These are phyloP conservation scores for Thermoascus crustaceus DNA, from an alignment of 2,329 filamentous ascomycete genomes.

Conservation along the genomic window DNA sequence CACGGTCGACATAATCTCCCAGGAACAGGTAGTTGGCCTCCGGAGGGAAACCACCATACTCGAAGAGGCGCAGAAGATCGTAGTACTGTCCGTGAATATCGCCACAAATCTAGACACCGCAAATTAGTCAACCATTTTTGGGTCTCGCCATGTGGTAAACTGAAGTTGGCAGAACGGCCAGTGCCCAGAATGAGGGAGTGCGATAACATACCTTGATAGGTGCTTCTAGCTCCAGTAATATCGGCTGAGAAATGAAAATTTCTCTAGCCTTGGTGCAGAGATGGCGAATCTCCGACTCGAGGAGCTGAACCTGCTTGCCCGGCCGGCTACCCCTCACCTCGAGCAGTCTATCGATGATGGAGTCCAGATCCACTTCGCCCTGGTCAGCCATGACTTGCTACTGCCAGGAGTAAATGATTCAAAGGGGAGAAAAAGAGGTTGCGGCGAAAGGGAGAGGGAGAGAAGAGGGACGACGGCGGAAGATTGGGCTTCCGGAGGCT, in stretches of 20 bases:
- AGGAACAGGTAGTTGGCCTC: constrained; percentile 99
- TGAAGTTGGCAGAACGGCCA: not conserved
- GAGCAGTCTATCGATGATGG: constrained; percentile 95
- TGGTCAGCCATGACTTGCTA: constrained; percentile 59
- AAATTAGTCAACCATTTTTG: constrained; percentile 12
- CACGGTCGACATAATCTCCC: constrained; percentile 96
- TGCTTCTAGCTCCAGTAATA: constrained; percentile 92
- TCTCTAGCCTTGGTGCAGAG: constrained; percentile 97
- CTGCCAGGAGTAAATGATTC: no score
- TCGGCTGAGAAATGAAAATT: constrained; percentile 99
- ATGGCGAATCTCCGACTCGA: constrained; percentile 92
- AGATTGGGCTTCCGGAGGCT: constrained; percentile 17
- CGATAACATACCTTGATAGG: constrained; percentile 79
- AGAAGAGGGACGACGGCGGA: constrained; percentile 6
- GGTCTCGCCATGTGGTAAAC: no score
- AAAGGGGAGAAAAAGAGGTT: constrained; percentile 19
- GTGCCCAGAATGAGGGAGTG: constrained; percentile 6
- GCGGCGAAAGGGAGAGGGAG: constrained; percentile 14
- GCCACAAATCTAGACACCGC: constrained; percentile 74
- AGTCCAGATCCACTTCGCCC: constrained; percentile 95
- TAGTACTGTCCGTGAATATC: constrained; percentile 99
- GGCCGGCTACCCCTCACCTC: constrained; percentile 97
- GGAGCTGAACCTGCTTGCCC: constrained; percentile 94
- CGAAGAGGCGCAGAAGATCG: constrained; percentile 91
- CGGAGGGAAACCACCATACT: constrained; percentile 95